Evolutionary conservation across 108 stramenopile species (phyloP).

Genomic region (Chaetoceros tenuissimus): DNA sequence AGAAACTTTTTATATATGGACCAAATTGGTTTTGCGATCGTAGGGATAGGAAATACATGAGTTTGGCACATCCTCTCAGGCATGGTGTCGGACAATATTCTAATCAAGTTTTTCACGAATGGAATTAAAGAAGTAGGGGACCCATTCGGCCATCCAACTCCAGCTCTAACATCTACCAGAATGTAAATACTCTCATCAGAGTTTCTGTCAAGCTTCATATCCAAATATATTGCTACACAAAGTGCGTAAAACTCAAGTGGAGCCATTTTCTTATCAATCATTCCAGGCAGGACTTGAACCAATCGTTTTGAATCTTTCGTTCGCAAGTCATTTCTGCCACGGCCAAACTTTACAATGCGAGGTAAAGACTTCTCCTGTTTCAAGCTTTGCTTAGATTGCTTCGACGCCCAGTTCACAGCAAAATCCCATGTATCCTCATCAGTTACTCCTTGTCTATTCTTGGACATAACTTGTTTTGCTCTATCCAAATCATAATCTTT

Average conservation of each 20-base stretch:
- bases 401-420: neutral
- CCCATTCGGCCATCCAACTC: constrained; percentile 65
- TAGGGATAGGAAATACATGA: constrained; percentile 58
- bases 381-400: neutral
- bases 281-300: constrained; percentile 52
- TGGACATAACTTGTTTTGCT: neutral
- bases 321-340: neutral
- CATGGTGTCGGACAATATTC: constrained; percentile 40
- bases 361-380: neutral
- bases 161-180: constrained; percentile 59
- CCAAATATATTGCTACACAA: constrained; percentile 60
- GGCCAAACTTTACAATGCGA: neutral
- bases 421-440: neutral
- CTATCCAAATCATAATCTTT: neutral
- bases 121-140: constrained; percentile 43
- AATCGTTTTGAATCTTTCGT: constrained; percentile 39
- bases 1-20: neutral
- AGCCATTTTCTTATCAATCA: constrained; percentile 44
- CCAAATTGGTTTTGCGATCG: constrained; percentile 25
- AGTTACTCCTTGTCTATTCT: no score
- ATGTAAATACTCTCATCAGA: constrained; percentile 40
- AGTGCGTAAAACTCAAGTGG: constrained; percentile 46
- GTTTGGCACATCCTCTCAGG: constrained; percentile 57
- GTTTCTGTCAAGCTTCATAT: constrained; percentile 34
- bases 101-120: constrained; percentile 35